Evolutionary conservation across 129 eudicot species (phyloP), one percentile per base, ranked within the genome.

Genomic region (Rutidosis leptorrhynchoides): DNA sequence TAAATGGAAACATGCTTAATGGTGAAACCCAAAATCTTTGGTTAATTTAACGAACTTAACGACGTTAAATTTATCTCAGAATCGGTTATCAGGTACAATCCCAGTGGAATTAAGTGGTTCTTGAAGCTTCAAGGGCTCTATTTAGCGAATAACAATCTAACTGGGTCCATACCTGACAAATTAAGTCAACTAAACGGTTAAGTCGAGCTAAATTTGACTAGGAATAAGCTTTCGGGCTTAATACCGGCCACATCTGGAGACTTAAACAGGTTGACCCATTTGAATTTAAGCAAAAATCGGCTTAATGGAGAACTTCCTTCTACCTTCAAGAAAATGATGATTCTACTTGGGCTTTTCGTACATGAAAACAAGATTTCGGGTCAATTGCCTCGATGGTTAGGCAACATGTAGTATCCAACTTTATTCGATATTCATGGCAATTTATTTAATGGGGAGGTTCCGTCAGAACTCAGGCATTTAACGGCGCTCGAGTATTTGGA

Each of bases 351-450:
- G 16, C 57, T 84, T 54, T 84, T 79, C 52, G 64, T 71, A n/a
- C 95, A 87, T 77, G 58, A 80, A 52, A 87, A 87, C 55, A 69
- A 45, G 58, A 57, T 87, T 28, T 77, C 80, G 0, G 90, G 91
- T 7, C 53, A 22, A 57, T 51, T 88, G 83, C 96, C 96, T 51
- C 21, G 21, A 11, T 83, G 86, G 0, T 62, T 88, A 58, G 88
- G 91, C 9, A 88, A 88, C 42, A 21, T 85, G 78, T 82, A 89
- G 1, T 82, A 65, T 61, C 66, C 84, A 75, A 78, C 70, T 11
- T 77, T 60, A 7, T 76, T 88, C 77, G 90, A 88, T 84, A 71
- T 88, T 23, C 88, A 82, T 53, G 71, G 84, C 58, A 88, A 84
- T 56, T 57, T 61, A 7, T 80, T 88, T 37, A 80, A 69, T 0